Base-by-base conservation (phyloP, 2,329 filamentous ascomycete genomes). In the Pyrenophora seminiperda region DNA sequence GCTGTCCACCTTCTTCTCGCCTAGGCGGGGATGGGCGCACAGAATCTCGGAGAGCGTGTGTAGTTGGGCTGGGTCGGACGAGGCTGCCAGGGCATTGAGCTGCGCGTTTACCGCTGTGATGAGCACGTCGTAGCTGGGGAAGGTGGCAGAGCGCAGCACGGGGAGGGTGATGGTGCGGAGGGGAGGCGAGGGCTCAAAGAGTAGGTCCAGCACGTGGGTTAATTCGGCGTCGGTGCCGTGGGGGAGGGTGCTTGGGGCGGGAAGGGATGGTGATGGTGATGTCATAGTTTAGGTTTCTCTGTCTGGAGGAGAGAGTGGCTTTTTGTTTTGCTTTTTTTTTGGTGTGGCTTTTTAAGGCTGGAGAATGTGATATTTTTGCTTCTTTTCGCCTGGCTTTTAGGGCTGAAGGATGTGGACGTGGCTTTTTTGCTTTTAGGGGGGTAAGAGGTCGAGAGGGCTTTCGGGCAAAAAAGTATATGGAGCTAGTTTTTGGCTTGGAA, bases 171-270 rank as follows among this genome's bases (percentile, higher is more conserved):
- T 79, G 10, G 81, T 78, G 72, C 93, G 90, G 1, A 97, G 83
- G 41, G 86, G 83, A 0, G 82, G 77, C 45, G 87, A 91, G 13
- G 90, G 89, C 71, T 97, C 92, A 73, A 97, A 96, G 51, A 96
- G 85, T 3, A 86, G 80, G 74, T 95, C 89, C 40, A 96, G 82
- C 41, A 86, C 77, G 4, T 73, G 66, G 30, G 78, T 79, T 47
- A 88, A 81, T 15, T 81, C 75, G 20, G 77, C 64, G 22, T 83
- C 79, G 14, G 84, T 68, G 40, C 87, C 80, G 38, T 76, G 74
- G 19, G 80, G 76, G 31, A 95, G 76, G 11, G 76, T 74, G 37
- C 77, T 68, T 62, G 87, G 77, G 20, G 79, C 69, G 10, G 89
- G 89, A 5, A 94, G n/a, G n/a, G n/a, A n/a, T n/a, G n/a, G n/a